These are phyloP conservation scores for Chaetoceros muelleri DNA, from an alignment of 108 stramenopile genomes.

Conservation along the genomic window DNA sequence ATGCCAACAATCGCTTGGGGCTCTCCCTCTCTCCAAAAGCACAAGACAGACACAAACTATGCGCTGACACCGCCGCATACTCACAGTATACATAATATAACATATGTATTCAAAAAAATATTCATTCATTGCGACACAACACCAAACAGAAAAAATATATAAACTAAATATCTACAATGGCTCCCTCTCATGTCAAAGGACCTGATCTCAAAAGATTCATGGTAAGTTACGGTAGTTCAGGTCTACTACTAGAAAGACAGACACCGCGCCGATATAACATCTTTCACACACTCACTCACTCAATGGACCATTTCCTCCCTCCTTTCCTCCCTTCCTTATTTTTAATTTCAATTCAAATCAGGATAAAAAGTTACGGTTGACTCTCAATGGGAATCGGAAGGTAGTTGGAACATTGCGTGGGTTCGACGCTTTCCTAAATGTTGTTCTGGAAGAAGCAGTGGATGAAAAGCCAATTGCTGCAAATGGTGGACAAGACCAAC, in stretches of 20 bases:
- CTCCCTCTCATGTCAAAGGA: slow-evolving; percentile 55
- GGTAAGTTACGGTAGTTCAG: slow-evolving; percentile 30
- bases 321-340: neutral
- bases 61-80: no score
- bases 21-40: no score
- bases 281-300: neutral
- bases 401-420: slow-evolving; percentile 72
- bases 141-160: no score
- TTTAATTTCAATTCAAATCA: slow-evolving; percentile 10
- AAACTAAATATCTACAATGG: slow-evolving; percentile 27
- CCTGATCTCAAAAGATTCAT: slow-evolving; percentile 87
- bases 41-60: no score
- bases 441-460: slow-evolving; percentile 71
- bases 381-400: slow-evolving; percentile 75
- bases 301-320: neutral
- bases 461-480: slow-evolving; percentile 33
- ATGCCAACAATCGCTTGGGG: no score
- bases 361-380: slow-evolving; percentile 77
- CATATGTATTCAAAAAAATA: no score
- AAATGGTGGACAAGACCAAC: no score
- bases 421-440: slow-evolving; percentile 85
- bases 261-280: neutral
- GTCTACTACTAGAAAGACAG: neutral
- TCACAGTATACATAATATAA: no score
- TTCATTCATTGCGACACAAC: no score